phyloP scores from a whole-genome alignment of 2,329 filamentous ascomycete genomes.

The Helminthosporium solani region DNA sequence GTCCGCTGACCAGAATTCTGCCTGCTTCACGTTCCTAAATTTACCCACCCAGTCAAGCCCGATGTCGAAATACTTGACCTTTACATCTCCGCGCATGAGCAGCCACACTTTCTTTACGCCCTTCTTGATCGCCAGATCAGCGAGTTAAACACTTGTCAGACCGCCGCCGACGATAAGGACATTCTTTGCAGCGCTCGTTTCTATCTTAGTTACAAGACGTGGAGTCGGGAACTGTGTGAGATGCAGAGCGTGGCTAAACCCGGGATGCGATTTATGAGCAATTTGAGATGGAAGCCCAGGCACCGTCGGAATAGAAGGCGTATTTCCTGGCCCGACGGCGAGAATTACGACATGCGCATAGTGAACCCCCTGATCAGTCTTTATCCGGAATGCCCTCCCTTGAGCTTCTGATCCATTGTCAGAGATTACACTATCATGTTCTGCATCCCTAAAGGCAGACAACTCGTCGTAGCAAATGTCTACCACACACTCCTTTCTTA shows the following conservation, averaged over 20 bases:
- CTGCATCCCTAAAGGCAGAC: slow-evolving; percentile 29
- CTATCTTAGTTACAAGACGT: slow-evolving; percentile 56
- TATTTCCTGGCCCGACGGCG: slow-evolving; percentile 68
- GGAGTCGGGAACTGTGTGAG: slow-evolving; percentile 60
- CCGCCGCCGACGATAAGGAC: slow-evolving; percentile 74
- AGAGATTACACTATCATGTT: slow-evolving; percentile 20
- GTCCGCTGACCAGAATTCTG: slow-evolving; percentile 75
- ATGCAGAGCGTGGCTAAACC: slow-evolving; percentile 65
- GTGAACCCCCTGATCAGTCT: slow-evolving; percentile 55
- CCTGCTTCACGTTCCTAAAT: slow-evolving; percentile 75
- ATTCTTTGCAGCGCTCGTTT: slow-evolving; percentile 51
- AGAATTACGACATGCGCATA: slow-evolving; percentile 66
- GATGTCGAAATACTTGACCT: slow-evolving; percentile 76
- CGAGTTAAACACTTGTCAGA: slow-evolving; percentile 72
- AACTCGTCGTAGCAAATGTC: slow-evolving; percentile 62
- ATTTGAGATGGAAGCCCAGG: slow-evolving; percentile 38
- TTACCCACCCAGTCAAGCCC: slow-evolving; percentile 79
- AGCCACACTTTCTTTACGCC: slow-evolving; percentile 70
- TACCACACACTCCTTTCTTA: slow-evolving; percentile 61
- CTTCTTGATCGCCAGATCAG: slow-evolving; percentile 63
- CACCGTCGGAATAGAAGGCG: slow-evolving; percentile 49
- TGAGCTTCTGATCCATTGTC: slow-evolving; percentile 29
- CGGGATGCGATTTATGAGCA: slow-evolving; percentile 43
- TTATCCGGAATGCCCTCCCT: slow-evolving; percentile 64
- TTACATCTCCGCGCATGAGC: slow-evolving; percentile 62